phyloP scores from a whole-genome alignment of 139 green algal genomes.

The Trebouxia sp. region DNA sequence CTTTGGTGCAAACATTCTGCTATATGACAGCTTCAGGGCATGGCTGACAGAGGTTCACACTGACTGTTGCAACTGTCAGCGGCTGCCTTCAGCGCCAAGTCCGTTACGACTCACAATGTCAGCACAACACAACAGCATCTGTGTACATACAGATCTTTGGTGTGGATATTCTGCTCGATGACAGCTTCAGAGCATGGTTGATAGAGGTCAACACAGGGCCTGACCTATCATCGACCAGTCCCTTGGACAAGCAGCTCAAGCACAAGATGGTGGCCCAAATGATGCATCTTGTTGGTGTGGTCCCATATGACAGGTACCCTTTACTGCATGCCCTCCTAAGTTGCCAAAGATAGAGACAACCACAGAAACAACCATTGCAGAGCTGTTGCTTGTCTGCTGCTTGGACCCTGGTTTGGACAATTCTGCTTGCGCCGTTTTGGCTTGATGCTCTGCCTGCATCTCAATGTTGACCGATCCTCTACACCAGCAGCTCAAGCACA shows the following conservation, averaged over 20 bases:
- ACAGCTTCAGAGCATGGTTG: conserved; percentile 68
- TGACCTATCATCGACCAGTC: conserved; percentile 68
- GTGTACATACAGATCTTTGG: conserved; percentile 69
- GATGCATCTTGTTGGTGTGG: conserved; percentile 18
- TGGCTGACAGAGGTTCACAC: conserved; percentile 88
- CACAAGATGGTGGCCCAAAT: conserved; percentile 25
- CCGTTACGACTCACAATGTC: not conserved
- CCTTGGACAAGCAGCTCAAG: conserved; percentile 68
- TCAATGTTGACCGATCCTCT: conserved; percentile 35
- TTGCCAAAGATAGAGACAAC: too few species aligned
- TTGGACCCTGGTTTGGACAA: not conserved
- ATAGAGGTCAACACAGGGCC: conserved; percentile 87
- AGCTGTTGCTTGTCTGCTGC: not conserved
- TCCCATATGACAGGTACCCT: conserved; percentile 30
- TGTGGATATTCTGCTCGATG: conserved; percentile 74
- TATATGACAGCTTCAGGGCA: conserved; percentile 63
- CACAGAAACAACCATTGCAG: too few species aligned
- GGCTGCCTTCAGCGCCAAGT: too few species aligned
- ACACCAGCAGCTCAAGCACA: conserved; percentile 59
- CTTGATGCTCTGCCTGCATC: too few species aligned
- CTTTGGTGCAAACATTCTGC: conserved; percentile 65
- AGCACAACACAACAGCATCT: not conserved
- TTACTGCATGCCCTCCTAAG: not conserved
- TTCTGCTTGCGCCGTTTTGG: too few species aligned
- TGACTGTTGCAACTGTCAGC: too few species aligned